Evolutionary conservation across 2,329 filamentous ascomycete species (phyloP).

Genomic region (Fusarium temperatum): DNA sequence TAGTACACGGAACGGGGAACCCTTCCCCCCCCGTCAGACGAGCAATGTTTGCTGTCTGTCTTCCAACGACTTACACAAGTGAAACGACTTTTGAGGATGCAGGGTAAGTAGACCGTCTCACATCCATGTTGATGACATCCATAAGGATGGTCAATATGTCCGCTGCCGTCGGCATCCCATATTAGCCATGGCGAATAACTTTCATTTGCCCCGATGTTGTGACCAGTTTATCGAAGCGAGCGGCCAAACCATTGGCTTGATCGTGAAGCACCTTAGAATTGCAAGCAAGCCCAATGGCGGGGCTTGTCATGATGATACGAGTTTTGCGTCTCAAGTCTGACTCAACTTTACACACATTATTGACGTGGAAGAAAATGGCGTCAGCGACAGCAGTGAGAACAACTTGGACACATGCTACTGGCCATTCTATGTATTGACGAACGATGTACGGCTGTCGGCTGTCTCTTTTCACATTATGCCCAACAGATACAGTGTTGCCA

Average conservation of each 20-base stretch:
- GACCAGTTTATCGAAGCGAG: not conserved
- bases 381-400: not conserved
- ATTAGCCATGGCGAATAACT: not conserved
- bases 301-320: not conserved
- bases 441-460: not conserved
- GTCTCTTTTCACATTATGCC: not conserved
- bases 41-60: slow-evolving; percentile 12
- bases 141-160: not conserved
- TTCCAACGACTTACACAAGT: not conserved
- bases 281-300: not conserved
- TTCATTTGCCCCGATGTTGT: not conserved
- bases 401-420: not conserved
- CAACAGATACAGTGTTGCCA: not conserved
- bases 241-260: not conserved
- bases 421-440: not conserved
- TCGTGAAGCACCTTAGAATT: not conserved
- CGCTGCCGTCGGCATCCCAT: slow-evolving; percentile 5
- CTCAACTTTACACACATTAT: not conserved
- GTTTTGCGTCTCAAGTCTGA: not conserved
- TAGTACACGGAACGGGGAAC: slow-evolving; percentile 15
- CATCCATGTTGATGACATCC: not conserved
- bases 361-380: not conserved
- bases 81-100: not conserved
- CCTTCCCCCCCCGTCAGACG: not conserved
- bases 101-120: slow-evolving; percentile 11